Evolutionary conservation across 208 protist genomes (phyloP), one percentile per base, ranked within the genome.

Genomic region (Vickermania ingenoplastis): DNA sequence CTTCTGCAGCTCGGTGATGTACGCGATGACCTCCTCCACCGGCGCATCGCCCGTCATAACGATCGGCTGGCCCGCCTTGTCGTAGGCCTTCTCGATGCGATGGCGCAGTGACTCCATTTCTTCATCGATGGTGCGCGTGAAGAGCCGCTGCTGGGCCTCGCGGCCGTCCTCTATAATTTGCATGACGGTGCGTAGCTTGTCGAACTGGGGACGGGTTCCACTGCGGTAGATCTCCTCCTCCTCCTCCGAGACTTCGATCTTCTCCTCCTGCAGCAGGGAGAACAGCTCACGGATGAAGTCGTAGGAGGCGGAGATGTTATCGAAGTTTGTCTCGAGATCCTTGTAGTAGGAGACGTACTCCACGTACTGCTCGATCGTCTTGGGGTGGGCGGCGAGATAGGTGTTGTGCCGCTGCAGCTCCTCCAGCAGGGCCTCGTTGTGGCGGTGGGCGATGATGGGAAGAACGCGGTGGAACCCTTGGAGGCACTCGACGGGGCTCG

Each of bases 351-450:
- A 69, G 13, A 96, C 66, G 69, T 89, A 92, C 68, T 89, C 79
- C 28, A 97, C 93, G 69, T 94, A 97, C 59, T 96, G 88, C 77
- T 97, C 92, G 24, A 97, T 81, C 29, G 85, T 92, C 61, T 89
- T 86, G 27, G 96, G 96, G 17, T 66, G 36, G 11, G 73, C 72
- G 7, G 75, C 61, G 17, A 98, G 86, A 41, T 87, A 92, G 4
- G 71, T 71, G 55, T 92, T 92, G 28, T 81, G 74, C 53, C 79
- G 75, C 65, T 94, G 82, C 57, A 97, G 71, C 41, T 96, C 83
- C 31, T 69, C 76, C 29, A 97, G 73, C 24, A 98, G 69, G 28
- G 63, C 66, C 61, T 92, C 80, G 69, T 97, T 97, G 66, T 89
- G 81, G 11, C 67, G 63, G 31, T 85, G 77, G 1, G 91, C 91